A percentile compares a stretch with the other conserved stretches of the same genome.
phyloP scores from a whole-genome alignment of 164 flowering plant genomes.

The Sedum album region DNA sequence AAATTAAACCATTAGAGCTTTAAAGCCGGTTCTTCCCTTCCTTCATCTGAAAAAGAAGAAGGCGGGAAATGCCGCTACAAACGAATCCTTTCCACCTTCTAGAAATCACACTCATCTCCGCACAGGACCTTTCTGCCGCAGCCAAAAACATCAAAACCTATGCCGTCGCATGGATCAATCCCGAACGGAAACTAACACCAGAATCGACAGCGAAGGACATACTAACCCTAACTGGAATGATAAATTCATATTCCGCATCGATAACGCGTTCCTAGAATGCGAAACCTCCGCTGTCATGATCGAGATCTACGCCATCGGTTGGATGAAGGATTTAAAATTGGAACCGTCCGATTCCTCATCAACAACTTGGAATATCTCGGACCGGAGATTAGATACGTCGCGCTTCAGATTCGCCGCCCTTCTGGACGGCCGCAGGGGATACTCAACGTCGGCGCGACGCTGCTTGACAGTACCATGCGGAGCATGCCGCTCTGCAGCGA shows the following conservation, averaged over 20 bases:
- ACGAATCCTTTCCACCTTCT: constrained; percentile 13
- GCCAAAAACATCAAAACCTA: constrained; percentile 19
- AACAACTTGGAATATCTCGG: background rate
- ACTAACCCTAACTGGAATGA: constrained; percentile 30
- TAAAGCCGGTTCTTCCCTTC: no score
- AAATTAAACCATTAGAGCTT: no score
- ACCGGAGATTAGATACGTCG: constrained; percentile 8
- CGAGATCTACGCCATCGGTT: constrained; percentile 19
- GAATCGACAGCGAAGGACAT: constrained; percentile 18
- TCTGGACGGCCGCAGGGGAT: constrained; percentile 25
- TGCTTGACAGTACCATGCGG: constrained; percentile 13
- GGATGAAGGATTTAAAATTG: constrained; percentile 25
- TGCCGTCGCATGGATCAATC: constrained; percentile 20
- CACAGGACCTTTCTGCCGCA: constrained; percentile 20
- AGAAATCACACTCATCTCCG: constrained; percentile 23
- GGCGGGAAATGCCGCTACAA: background rate
- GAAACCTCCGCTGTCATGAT: constrained; percentile 15
- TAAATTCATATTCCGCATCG: constrained; percentile 21
- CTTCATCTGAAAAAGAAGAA: no score
- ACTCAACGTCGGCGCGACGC: constrained; percentile 18
- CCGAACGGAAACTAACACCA: constrained; percentile 17
- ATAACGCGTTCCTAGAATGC: constrained; percentile 15
- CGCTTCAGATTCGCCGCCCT: constrained; percentile 28
- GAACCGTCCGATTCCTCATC: constrained; percentile 16
- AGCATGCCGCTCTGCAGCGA: constrained; percentile 16